These are phyloP conservation scores for Suhomyces bokatorum DNA, from an alignment of 1,139 yeast genomes.

Conservation along the genomic window DNA sequence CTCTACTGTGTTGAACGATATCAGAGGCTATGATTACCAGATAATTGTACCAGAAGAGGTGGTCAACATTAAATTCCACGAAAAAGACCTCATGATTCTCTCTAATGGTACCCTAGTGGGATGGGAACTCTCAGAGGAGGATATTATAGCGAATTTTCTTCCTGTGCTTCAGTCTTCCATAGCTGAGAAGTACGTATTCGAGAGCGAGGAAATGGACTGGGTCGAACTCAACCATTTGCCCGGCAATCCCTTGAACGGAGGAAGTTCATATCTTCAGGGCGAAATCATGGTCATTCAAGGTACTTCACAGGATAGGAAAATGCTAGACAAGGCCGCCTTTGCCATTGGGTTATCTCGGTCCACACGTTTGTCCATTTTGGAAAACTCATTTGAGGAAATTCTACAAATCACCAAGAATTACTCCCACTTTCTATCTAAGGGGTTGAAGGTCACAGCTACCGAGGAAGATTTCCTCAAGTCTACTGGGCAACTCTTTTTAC, in stretches of 20 bases:
- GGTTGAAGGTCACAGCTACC: conserved; percentile 54
- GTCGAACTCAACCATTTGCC: conserved; percentile 46
- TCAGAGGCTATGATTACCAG: conserved; percentile 39
- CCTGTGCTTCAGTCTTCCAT: conserved; percentile 41
- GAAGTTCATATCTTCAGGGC: conserved; percentile 54
- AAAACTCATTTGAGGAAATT: conserved; percentile 67
- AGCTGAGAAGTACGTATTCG: conserved; percentile 48
- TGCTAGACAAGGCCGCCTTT: conserved; percentile 83
- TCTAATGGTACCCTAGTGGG: conserved; percentile 48
- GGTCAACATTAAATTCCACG: conserved; percentile 38
- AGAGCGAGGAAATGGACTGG: conserved; percentile 86
- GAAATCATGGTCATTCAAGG: conserved; percentile 70
- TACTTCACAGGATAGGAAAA: conserved; percentile 40
- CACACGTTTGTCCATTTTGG: conserved; percentile 79
- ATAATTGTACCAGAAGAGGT: conserved; percentile 73
- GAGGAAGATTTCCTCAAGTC: conserved; percentile 65
- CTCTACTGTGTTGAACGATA: conserved; percentile 32
- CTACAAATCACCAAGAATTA: conserved; percentile 61
- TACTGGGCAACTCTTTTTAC: conserved; percentile 71
- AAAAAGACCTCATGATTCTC: conserved; percentile 28
- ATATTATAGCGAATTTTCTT: conserved; percentile 50
- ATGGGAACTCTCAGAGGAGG: conserved; percentile 70
- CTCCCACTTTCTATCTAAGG: conserved; percentile 67
- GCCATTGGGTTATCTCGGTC: conserved; percentile 86
- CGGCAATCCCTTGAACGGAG: conserved; percentile 28